Conservation (phyloP, 345 rosid species). For the Eucalyptus urophylla region DNA sequence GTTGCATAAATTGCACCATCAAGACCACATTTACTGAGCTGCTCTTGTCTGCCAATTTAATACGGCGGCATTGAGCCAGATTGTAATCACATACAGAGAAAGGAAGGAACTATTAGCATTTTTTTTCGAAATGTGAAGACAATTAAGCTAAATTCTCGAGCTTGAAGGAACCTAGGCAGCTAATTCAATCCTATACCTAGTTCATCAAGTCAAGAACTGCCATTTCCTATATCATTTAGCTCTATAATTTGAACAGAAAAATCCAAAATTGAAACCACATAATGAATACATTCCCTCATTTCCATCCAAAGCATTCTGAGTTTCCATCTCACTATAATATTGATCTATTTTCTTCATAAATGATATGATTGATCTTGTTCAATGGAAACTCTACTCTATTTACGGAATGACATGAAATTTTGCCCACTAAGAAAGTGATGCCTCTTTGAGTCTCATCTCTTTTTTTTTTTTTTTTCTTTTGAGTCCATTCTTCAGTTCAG, state of each 20-base stretch:
- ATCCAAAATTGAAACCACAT: not conserved
- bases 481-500: not conserved
- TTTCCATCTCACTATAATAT: not conserved
- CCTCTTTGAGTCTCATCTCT: not conserved
- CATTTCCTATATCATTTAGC: not conserved
- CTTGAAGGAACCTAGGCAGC: not conserved
- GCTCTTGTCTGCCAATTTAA: constrained; percentile 31
- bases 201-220: not conserved
- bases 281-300: not conserved
- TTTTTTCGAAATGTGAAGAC: not conserved
- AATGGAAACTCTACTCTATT: not conserved
- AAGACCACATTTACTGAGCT: constrained; percentile 42
- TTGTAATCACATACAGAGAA: not conserved
- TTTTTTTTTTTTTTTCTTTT: not conserved
- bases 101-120: not conserved
- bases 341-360: not conserved
- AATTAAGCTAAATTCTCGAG: not conserved
- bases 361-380: not conserved
- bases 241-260: not conserved
- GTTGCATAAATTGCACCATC: constrained; percentile 39
- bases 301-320: not conserved
- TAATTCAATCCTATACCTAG: not conserved
- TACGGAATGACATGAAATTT: not conserved
- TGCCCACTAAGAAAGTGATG: not conserved
- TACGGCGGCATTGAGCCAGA: not conserved